A percentile compares a stretch with the other conserved stretches of the same genome.
Conservation (phyloP, 2,329 filamentous ascomycete species). For the Pseudogymnoascus sp. region DNA sequence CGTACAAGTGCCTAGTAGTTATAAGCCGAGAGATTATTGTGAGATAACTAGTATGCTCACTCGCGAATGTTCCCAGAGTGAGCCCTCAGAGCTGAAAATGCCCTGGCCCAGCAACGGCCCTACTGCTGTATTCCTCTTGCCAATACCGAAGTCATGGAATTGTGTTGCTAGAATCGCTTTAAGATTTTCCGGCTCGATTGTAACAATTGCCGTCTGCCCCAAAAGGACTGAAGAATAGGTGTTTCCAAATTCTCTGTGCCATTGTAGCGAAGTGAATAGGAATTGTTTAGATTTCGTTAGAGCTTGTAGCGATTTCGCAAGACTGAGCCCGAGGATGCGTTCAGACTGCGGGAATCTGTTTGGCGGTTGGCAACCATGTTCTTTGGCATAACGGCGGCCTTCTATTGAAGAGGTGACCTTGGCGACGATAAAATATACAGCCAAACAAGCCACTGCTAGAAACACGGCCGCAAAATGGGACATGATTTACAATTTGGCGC, state of each 20-base stretch:
- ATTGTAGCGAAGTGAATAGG: too few relatives aligned
- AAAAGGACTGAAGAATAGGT: too few relatives aligned
- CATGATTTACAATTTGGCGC: too few relatives aligned
- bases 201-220: too few relatives aligned
- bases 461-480: too few relatives aligned
- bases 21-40: too few relatives aligned
- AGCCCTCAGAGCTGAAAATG: slow-evolving; percentile 28
- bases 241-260: too few relatives aligned
- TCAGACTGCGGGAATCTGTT: slow-evolving; percentile 23
- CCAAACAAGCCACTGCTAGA: too few relatives aligned
- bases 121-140: slow-evolving; percentile 41
- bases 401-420: too few relatives aligned
- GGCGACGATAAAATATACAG: too few relatives aligned
- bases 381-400: slow-evolving; percentile 18
- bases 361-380: slow-evolving; percentile 26
- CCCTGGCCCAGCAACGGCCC: slow-evolving; percentile 24
- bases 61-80: slow-evolving; percentile 19
- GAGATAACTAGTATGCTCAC: too few relatives aligned
- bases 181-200: slow-evolving; percentile 37
- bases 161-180: slow-evolving; percentile 46
- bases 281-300: too few relatives aligned
- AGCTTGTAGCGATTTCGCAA: slow-evolving; percentile 18
- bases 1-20: slow-evolving; percentile 37
- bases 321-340: slow-evolving; percentile 23
- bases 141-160: slow-evolving; percentile 42